Conservation (phyloP, 2,329 filamentous ascomycete species). For the Trichoderma aggressivum region DNA sequence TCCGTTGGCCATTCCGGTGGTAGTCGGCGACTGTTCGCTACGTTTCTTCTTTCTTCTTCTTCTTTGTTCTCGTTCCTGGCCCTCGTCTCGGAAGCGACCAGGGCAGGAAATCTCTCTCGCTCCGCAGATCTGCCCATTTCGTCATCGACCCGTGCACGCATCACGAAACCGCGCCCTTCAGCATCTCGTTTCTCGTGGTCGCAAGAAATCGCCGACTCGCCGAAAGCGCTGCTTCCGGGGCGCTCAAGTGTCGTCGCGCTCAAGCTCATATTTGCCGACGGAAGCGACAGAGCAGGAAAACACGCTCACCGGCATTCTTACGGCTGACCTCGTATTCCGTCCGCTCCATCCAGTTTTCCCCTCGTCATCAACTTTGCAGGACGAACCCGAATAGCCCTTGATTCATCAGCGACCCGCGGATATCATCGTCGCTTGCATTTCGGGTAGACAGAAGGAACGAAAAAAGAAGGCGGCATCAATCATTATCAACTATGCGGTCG, state of each 20-base stretch:
- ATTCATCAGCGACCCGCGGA: not conserved
- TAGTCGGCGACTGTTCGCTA: not conserved
- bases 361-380: not conserved
- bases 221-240: not conserved
- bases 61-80: not conserved
- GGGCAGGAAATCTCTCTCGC: not conserved
- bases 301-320: constrained; percentile 5
- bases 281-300: not conserved
- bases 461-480: not conserved
- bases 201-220: not conserved
- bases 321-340: constrained; percentile 16
- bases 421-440: not conserved
- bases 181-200: not conserved
- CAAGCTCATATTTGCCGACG: not conserved
- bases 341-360: not conserved
- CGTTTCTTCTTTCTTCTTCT: not conserved
- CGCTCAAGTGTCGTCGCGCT: not conserved
- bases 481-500: constrained; percentile 45
- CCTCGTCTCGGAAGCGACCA: not conserved
- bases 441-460: not conserved
- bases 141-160: constrained; percentile 7
- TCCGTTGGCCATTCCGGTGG: not conserved
- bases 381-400: not conserved
- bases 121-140: constrained; percentile 14
- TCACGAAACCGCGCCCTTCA: not conserved